These are phyloP conservation scores for Starmerella stigmatis DNA, from an alignment of 805 yeast genomes.

Conservation along the genomic window DNA sequence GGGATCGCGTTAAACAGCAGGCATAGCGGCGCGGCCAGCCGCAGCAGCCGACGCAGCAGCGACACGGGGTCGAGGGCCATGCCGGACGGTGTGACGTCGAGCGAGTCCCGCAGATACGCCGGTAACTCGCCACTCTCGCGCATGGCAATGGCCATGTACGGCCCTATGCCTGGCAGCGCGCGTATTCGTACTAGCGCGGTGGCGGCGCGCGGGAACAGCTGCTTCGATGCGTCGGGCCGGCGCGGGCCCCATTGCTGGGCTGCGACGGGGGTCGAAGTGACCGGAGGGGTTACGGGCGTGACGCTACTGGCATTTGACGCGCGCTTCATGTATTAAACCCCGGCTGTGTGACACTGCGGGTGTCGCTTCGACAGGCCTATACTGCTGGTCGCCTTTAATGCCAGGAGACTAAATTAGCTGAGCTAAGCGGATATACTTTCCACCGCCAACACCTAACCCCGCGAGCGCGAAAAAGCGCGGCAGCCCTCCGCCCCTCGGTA, in stretches of 20 bases:
- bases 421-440: constrained; percentile 7
- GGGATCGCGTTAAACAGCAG: constrained; percentile 61
- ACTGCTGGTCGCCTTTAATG: not conserved
- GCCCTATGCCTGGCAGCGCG: constrained; percentile 54
- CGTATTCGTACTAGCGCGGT: constrained; percentile 46
- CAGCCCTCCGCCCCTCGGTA: not conserved
- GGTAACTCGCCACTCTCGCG: constrained; percentile 21
- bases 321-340: constrained; percentile 14
- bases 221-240: constrained; percentile 41
- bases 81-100: constrained; percentile 52
- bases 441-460: not conserved
- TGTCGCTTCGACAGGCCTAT: not conserved
- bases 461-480: not conserved
- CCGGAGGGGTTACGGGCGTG: constrained; percentile 20
- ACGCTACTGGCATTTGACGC: constrained; percentile 15
- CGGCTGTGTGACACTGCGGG: not conserved
- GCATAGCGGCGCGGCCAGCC: constrained; percentile 88
- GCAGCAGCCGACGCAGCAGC: constrained; percentile 75
- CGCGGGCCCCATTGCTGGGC: constrained; percentile 21
- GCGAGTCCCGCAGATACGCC: constrained; percentile 25
- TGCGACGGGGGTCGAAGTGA: constrained; percentile 22
- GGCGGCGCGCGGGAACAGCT: constrained; percentile 57
- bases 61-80: constrained; percentile 80
- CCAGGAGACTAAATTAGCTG: constrained; percentile 8
- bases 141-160: constrained; percentile 50